Base-by-base conservation (phyloP, 768 basidiomycete genomes). In the Leccinum barrowsii region DNA sequence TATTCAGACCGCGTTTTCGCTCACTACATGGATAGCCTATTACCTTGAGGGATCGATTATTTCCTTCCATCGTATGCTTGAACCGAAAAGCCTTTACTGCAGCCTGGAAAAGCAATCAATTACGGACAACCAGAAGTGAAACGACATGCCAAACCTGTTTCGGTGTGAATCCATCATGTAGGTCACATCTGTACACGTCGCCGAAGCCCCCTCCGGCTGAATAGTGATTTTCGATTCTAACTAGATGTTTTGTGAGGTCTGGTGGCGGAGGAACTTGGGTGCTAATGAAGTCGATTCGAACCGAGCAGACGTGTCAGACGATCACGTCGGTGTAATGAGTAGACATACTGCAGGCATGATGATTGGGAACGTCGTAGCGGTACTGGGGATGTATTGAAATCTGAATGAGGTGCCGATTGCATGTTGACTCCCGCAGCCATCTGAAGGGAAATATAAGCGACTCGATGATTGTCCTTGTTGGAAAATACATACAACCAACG, bases 71-170 rank as follows among this genome's bases (percentile, higher is more conserved):
- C 2, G 28, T 22, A 28, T 22, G 13, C 8, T 11, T 13, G 24
- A 58, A 58, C 10, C 58, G 34, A 2, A 50, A 50, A 3, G 57
- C 42, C 4, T 58, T 54, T 2, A 54, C 47, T 2, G 57, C 52
- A 22, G 50, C 52, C 52, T 58, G 12, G 0, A 30, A 19, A 13
- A 4, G 19, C 0, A 15, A 24, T 48, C 3, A 48, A n/a, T 15
- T 6, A 4, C 7, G 26, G 15, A 2, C 8, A 28, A 49, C 5
- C 10, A 49, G 10, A 1, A 7, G 3, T 15, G 5, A 19, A 2
- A 28, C 17, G 7, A 11, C 4, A 8, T 17, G 13, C 46, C 26
- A 8, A 10, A 49, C 48, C 48, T 49, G 15, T 30, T 0, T 30
- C 0, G 0, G 30, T 30, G 30, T 4, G 30, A 10, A 30, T 3